Evolutionary conservation across 495 filamentous ascomycete genomes (phyloP), one percentile per base, ranked within the genome.

Genomic region (Podospora didyma): DNA sequence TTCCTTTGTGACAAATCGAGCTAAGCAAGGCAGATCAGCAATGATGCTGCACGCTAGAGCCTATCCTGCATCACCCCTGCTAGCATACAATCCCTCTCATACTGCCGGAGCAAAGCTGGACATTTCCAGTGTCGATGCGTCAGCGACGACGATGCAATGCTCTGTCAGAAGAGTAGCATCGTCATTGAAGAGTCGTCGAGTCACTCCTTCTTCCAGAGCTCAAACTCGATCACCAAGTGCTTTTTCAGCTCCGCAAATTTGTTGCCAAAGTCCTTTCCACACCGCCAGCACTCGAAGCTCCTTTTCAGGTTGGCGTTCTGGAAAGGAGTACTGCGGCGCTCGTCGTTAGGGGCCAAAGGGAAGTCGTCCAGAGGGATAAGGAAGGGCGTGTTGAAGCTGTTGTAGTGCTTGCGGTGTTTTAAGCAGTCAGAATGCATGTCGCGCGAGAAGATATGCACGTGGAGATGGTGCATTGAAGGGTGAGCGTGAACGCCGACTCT

Each of bases 391-490:
- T 84, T 79, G 71, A 98, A 97, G 60, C 85, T 90, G 66, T 92
- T 92, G 72, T 97, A 97, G 74, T 98, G 94, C 66, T 92, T 95
- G 53, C 82, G 74, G 65, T 92, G 85, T 72, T 88, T 89, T 64
- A 96, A 59, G 23, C 75, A 78, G 31, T 85, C 80, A 45, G 85
- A 89, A 53, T 81, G 73, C 67, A 86, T 80, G 69, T 98, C 94
- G 28, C 77, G 71, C 17, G 86, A 85, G 28, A 98, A 68, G 35
- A 98, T 83, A 71, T 98, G 94, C 17, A 98, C 78, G 69, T 98
- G 94, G 53, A 98, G 69, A 71, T 97, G 90, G 52, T 83, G 86
- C 94, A 98, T 96, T 19, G 83, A 88, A n/a, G 94, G 94, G 53
- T 84, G 79, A 2, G 89, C 88, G 73, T 98, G 94, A 0, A 96